Conservation (phyloP, 495 filamentous ascomycete genomes). For the Penicillium silybi region DNA sequence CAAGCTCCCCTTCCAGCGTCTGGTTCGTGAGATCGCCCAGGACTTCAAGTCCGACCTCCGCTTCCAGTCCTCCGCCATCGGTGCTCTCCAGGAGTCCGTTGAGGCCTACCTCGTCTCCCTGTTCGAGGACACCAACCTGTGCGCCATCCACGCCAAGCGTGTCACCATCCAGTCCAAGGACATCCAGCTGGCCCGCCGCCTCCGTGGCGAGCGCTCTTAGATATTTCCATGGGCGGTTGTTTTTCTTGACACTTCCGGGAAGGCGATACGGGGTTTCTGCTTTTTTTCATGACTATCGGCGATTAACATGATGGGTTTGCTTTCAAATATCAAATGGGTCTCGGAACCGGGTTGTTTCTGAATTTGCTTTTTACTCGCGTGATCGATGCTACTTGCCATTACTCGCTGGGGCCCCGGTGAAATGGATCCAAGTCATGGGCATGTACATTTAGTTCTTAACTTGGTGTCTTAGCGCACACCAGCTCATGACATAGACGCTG, state of each 20-base stretch:
- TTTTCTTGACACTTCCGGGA: constrained; percentile 40
- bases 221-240: constrained; percentile 21
- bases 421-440: constrained; percentile 38
- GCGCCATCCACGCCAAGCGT: constrained; percentile 99
- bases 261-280: constrained; percentile 47
- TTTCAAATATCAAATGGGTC: constrained; percentile 43
- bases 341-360: constrained; percentile 39
- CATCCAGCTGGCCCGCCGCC: constrained; percentile 93
- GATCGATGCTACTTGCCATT: constrained; percentile 34
- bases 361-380: constrained; percentile 33
- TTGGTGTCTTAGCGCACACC: constrained; percentile 33
- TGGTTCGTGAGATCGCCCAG: constrained; percentile 99
- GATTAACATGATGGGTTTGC: constrained; percentile 48
- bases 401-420: constrained; percentile 1
- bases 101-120: constrained; percentile 99
- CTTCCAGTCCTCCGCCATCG: constrained; percentile 99
- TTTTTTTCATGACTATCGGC: constrained; percentile 45
- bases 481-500: constrained; percentile 41
- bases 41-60: constrained; percentile 99
- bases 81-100: constrained; percentile 99
- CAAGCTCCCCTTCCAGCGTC: constrained; percentile 99
- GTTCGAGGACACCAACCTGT: constrained; percentile 99
- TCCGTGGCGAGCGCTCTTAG: constrained; percentile 91
- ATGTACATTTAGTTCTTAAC: constrained; percentile 43
- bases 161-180: constrained; percentile 94